Percentiles rank a stretch among this genome's conserved stretches.
phyloP scores from a whole-genome alignment of 2,329 filamentous ascomycete species.

The Fusarium sp. region DNA sequence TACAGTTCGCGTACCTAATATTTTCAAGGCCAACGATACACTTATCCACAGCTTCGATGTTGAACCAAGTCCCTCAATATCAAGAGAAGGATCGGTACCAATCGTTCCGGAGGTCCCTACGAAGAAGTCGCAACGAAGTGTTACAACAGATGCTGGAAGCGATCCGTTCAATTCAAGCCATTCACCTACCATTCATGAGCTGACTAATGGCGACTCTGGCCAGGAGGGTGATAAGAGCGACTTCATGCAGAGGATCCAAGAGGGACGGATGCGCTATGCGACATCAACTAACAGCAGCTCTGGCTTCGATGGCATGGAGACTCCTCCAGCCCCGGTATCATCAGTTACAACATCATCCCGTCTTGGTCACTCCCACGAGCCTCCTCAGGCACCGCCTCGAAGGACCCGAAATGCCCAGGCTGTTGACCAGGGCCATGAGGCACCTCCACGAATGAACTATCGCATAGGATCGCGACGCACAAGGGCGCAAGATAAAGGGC shows the following conservation, averaged over 20 bases:
- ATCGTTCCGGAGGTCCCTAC: slow-evolving; percentile 58
- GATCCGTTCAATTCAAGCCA: slow-evolving; percentile 69
- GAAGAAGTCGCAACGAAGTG: slow-evolving; percentile 61
- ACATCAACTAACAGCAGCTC: slow-evolving; percentile 55
- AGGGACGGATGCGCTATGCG: slow-evolving; percentile 63
- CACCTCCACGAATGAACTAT: slow-evolving; percentile 76
- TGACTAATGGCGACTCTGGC: slow-evolving; percentile 59
- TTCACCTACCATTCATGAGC: slow-evolving; percentile 59
- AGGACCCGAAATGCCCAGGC: slow-evolving; percentile 69
- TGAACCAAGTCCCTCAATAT: slow-evolving; percentile 52
- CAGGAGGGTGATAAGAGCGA: slow-evolving; percentile 65
- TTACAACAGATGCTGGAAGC: slow-evolving; percentile 54
- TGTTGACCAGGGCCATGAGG: slow-evolving; percentile 68
- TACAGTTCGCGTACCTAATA: slow-evolving; percentile 84
- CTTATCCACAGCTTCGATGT: slow-evolving; percentile 65
- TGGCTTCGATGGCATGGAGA: slow-evolving; percentile 73
- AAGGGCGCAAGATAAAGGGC: slow-evolving; percentile 56
- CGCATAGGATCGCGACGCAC: slow-evolving; percentile 63
- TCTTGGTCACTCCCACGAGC: slow-evolving; percentile 56
- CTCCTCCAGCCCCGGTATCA: slow-evolving; percentile 61
- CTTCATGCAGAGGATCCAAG: slow-evolving; percentile 70
- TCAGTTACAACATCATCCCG: slow-evolving; percentile 47
- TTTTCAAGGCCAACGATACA: slow-evolving; percentile 81
- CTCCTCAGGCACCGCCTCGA: slow-evolving; percentile 67
- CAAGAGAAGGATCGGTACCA: slow-evolving; percentile 54